Evolutionary conservation across 208 protist genomes (phyloP).

Genomic region (Crithidia bombi): DNA sequence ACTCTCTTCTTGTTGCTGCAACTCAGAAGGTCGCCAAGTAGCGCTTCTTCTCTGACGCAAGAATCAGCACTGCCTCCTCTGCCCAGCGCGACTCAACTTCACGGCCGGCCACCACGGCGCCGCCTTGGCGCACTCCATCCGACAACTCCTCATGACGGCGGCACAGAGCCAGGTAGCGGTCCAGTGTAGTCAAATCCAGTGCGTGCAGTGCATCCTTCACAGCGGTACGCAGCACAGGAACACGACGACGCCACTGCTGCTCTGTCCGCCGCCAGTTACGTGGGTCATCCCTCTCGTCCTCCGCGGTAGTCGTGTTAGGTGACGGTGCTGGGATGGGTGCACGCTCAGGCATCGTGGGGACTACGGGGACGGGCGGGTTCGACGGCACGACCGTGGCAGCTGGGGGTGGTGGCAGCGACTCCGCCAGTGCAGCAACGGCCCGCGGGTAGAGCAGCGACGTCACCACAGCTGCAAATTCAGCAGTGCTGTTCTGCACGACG

Average conservation of each 20-base stretch:
- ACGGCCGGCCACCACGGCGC: not conserved
- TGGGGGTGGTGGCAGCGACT: not conserved
- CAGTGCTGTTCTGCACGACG: conserved; percentile 6
- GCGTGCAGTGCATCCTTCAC: conserved; percentile 16
- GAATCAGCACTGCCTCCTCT: not conserved
- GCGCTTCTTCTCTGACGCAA: conserved; percentile 21
- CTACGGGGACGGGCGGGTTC: not conserved
- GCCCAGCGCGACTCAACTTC: not conserved
- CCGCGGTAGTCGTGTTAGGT: not conserved
- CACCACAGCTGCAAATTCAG: conserved; percentile 4
- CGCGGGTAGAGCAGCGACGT: conserved; percentile 12
- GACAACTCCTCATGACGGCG: not conserved
- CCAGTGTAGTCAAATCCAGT: conserved; percentile 16
- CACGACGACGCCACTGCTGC: conserved; percentile 19
- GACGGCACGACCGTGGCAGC: not conserved
- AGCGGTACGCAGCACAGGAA: not conserved
- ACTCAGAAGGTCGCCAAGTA: conserved; percentile 3
- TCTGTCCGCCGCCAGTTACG: conserved; percentile 22
- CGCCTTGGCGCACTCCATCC: too few species aligned
- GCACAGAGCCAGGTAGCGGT: conserved; percentile 5
- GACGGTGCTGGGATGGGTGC: not conserved
- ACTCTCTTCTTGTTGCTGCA: too few species aligned
- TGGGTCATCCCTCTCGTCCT: conserved; percentile 5
- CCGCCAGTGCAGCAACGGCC: not conserved
- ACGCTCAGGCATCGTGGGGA: not conserved